Conservation (phyloP, 257 asterid species). For the Lycium ferocissimum region DNA sequence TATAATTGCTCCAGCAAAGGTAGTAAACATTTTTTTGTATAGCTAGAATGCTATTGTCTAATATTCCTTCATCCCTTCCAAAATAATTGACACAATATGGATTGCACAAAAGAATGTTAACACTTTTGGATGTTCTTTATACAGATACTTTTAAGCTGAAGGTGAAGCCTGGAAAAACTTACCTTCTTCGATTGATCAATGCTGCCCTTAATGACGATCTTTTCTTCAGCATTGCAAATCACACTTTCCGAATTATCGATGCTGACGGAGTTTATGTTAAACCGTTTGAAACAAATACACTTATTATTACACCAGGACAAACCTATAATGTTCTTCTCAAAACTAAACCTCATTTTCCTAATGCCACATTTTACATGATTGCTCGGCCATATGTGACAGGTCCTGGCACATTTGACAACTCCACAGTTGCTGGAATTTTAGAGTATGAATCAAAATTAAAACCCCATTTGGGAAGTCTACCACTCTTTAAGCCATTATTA, state of each 20-base stretch:
- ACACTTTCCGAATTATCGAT: slow-evolving; percentile 52
- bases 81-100: too few species aligned
- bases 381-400: slow-evolving; percentile 64
- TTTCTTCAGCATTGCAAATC: slow-evolving; percentile 55
- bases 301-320: slow-evolving; percentile 63
- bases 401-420: slow-evolving; percentile 57
- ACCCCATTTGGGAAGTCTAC: slow-evolving; percentile 38
- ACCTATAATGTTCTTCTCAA: slow-evolving; percentile 32
- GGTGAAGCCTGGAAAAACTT: slow-evolving; percentile 62
- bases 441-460: slow-evolving; percentile 45
- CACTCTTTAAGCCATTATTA: slow-evolving; percentile 46
- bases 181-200: slow-evolving; percentile 60
- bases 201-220: slow-evolving; percentile 24
- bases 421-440: slow-evolving; percentile 57
- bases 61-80: too few species aligned
- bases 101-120: neutral
- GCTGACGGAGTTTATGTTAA: slow-evolving; percentile 59
- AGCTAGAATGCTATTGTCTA: too few species aligned
- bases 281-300: slow-evolving; percentile 51
- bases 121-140: neutral
- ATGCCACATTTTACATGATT: slow-evolving; percentile 52
- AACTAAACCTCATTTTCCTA: slow-evolving; percentile 45
- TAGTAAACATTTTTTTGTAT: too few species aligned
- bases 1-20: slow-evolving; percentile 67
- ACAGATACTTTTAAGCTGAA: slow-evolving; percentile 51